A percentile compares a stretch with the other conserved stretches of the same genome.
These are phyloP conservation scores for Aschersonia sp. DNA, from an alignment of 2,329 filamentous ascomycete species.

Conservation along the genomic window DNA sequence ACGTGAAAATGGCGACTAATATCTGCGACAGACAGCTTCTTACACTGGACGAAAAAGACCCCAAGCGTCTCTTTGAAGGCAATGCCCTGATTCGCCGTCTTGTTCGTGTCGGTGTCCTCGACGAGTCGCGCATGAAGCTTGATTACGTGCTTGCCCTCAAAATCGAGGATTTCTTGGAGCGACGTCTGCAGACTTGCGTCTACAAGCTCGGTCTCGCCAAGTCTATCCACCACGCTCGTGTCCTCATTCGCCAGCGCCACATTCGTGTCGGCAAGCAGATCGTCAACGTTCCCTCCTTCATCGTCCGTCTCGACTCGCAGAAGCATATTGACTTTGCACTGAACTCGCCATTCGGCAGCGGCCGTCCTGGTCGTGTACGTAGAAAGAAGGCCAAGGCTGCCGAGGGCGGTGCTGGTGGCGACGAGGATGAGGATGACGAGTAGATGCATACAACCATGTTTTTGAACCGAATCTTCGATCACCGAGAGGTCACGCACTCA, in stretches of 20 bases:
- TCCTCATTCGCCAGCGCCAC: constrained; percentile 98
- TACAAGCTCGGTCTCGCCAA: constrained; percentile 99
- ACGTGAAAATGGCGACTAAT: constrained; percentile 9
- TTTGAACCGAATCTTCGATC: too few relatives aligned
- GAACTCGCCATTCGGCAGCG: constrained; percentile 93
- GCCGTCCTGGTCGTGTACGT: constrained; percentile 90
- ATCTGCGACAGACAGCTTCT: constrained; percentile 70
- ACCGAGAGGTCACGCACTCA: too few relatives aligned
- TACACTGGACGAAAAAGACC: constrained; percentile 99
- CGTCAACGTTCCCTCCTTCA: constrained; percentile 98
- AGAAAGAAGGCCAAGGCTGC: constrained; percentile 99
- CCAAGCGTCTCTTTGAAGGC: constrained; percentile 99
- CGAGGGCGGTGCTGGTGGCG: constrained; percentile 67
- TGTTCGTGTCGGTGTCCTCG: constrained; percentile 97
- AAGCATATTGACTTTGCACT: constrained; percentile 99
- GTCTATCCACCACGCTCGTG: constrained; percentile 99
- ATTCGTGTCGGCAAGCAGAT: constrained; percentile 99
- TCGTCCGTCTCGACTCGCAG: constrained; percentile 99
- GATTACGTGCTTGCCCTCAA: constrained; percentile 99
- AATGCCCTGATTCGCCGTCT: constrained; percentile 99
- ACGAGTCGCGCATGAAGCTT: constrained; percentile 99
- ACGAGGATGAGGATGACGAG: constrained; percentile 76
- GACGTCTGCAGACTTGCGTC: constrained; percentile 97
- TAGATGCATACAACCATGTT: constrained; percentile 24
- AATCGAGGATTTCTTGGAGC: constrained; percentile 99